Percentiles rank a stretch among this genome's conserved stretches.
Evolutionary conservation across 371 early-diverging fungal species (phyloP).

Genomic region (Mucor ambiguus): DNA sequence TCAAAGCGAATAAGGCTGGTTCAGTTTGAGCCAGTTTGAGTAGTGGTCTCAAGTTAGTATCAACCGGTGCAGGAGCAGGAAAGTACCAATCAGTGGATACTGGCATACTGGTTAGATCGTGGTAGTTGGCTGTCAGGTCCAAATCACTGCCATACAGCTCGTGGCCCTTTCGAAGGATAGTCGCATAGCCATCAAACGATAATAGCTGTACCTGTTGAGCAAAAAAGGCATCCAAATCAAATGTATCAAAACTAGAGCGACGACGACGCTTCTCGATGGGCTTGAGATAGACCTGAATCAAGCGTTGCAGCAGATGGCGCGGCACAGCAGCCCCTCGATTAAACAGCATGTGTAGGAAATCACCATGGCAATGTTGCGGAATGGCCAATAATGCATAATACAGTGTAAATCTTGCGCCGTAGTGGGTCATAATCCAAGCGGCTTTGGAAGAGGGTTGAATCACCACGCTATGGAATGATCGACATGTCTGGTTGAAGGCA

Average conservation of each 20-base stretch:
- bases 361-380: slow-evolving; percentile 24
- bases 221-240: slow-evolving; percentile 12
- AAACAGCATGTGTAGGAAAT: slow-evolving; percentile 22
- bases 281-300: slow-evolving; percentile 27
- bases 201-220: slow-evolving; percentile 17
- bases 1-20: not conserved
- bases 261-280: slow-evolving; percentile 6
- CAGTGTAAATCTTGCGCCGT: slow-evolving; percentile 29
- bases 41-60: slow-evolving; percentile 8
- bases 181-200: slow-evolving; percentile 33
- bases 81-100: not conserved
- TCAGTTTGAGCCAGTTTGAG: slow-evolving; percentile 15
- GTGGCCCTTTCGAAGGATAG: slow-evolving; percentile 12
- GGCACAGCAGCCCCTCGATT: slow-evolving; percentile 29
- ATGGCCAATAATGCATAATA: slow-evolving; percentile 31
- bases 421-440: slow-evolving; percentile 27
- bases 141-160: slow-evolving; percentile 10
- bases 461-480: slow-evolving; percentile 10
- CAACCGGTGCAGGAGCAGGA: slow-evolving; percentile 10
- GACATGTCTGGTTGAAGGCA: slow-evolving; percentile 22
- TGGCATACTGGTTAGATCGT: not conserved
- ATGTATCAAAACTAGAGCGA: slow-evolving; percentile 1
- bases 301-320: slow-evolving; percentile 22
- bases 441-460: slow-evolving; percentile 18
- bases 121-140: not conserved